A percentile compares a stretch with the other conserved stretches of the same genome.
Evolutionary conservation across 2,329 filamentous ascomycete species (phyloP).

Genomic region (Epichloe hybrida): DNA sequence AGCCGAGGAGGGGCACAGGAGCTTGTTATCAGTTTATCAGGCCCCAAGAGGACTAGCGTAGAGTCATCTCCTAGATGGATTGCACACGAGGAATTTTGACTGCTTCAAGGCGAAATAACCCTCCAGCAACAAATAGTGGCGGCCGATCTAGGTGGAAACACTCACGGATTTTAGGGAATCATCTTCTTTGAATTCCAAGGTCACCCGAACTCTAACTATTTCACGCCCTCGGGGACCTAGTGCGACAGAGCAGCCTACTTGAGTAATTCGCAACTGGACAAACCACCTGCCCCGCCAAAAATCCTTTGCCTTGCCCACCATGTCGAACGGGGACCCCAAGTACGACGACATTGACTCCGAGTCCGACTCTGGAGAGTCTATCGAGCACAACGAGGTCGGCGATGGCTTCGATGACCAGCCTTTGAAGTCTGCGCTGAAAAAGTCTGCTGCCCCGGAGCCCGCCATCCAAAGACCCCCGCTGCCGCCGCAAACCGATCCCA

Average conservation of each 20-base stretch:
- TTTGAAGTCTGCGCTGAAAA: constrained; percentile 79
- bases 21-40: constrained; percentile 26
- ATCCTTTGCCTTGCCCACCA: constrained; percentile 16
- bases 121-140: constrained; percentile 6
- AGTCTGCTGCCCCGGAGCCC: constrained; percentile 40
- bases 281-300: constrained; percentile 16
- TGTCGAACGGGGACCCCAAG: constrained; percentile 48
- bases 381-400: constrained; percentile 42
- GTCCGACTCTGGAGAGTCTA: constrained; percentile 51
- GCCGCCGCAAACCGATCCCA: constrained; percentile 86
- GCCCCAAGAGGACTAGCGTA: constrained; percentile 22
- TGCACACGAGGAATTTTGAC: constrained; percentile 32
- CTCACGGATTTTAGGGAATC: not conserved
- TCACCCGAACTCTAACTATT: not conserved
- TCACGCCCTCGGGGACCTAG: not conserved
- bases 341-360: constrained; percentile 65
- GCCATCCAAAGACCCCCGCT: constrained; percentile 39
- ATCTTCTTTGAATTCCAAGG: not conserved
- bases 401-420: constrained; percentile 51
- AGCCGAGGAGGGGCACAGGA: constrained; percentile 19
- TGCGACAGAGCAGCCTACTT: not conserved
- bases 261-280: not conserved
- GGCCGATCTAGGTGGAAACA: not conserved
- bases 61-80: constrained; percentile 23
- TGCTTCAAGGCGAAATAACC: constrained; percentile 21